phyloP scores from a whole-genome alignment of 2,329 filamentous ascomycete species.

The Cryphonectria nitschkei region DNA sequence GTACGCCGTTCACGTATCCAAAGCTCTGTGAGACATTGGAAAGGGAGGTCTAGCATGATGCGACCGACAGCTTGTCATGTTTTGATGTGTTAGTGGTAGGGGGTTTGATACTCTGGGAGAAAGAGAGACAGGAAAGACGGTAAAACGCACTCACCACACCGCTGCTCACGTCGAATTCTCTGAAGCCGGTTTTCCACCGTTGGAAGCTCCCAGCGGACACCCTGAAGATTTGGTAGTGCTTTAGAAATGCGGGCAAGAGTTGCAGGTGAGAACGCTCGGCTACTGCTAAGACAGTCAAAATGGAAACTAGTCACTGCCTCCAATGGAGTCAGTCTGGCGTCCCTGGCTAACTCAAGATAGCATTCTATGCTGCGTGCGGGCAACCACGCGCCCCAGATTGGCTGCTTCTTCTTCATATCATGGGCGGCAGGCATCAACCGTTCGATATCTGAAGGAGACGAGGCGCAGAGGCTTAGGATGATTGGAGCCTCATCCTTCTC shows the following conservation, averaged over 20 bases:
- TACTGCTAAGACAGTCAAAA: background rate
- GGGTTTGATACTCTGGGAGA: background rate
- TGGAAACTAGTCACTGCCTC: background rate
- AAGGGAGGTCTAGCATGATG: background rate
- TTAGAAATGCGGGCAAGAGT: background rate
- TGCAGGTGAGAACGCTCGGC: background rate
- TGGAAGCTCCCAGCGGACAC: background rate
- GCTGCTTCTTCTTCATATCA: background rate
- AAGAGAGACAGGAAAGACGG: background rate
- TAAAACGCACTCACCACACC: slow-evolving; percentile 1
- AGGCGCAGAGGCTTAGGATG: background rate
- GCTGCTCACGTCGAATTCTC: background rate
- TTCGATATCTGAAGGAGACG: background rate
- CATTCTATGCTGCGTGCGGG: background rate
- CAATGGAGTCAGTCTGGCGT: background rate
- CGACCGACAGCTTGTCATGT: background rate
- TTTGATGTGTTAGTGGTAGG: background rate
- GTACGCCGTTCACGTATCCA: background rate
- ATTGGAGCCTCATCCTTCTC: background rate
- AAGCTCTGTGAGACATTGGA: background rate
- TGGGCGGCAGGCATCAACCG: background rate
- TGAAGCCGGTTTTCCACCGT: background rate
- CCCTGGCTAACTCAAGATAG: background rate
- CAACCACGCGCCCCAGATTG: background rate
- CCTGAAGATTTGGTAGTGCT: background rate